phyloP scores from a whole-genome alignment of 257 asterid genomes.

The Plantago elongata region DNA sequence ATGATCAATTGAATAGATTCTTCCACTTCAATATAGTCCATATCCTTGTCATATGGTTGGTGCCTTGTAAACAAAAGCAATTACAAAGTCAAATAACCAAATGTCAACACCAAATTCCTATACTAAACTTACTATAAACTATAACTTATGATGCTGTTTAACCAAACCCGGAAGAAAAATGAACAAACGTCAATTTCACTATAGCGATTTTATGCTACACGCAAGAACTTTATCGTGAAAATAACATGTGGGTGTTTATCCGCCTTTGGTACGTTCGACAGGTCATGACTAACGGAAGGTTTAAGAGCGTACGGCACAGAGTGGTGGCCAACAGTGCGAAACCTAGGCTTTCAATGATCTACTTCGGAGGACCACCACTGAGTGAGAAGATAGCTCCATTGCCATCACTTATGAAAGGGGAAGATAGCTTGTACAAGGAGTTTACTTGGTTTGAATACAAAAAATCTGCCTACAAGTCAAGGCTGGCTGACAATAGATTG shows the following conservation, averaged over 20 bases:
- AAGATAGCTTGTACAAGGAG: slow-evolving; percentile 59
- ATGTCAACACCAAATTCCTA: no score
- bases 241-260: background rate
- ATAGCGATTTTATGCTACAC: background rate
- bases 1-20: slow-evolving; percentile 13
- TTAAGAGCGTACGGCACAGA: slow-evolving; percentile 50
- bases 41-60: background rate
- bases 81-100: background rate
- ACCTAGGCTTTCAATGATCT: slow-evolving; percentile 58
- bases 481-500: slow-evolving; percentile 54
- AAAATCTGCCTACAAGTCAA: slow-evolving; percentile 41
- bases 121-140: no score
- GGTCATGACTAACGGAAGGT: slow-evolving; percentile 65
- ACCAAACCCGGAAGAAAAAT: no score
- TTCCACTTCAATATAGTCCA: background rate
- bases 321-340: slow-evolving; percentile 42
- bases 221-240: background rate
- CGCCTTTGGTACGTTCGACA: slow-evolving; percentile 15
- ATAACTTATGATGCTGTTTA: no score
- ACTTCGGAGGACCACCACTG: slow-evolving; percentile 66
- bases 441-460: slow-evolving; percentile 68
- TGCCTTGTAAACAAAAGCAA: background rate
- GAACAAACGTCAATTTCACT: no score
- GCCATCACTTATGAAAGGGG: slow-evolving; percentile 48
- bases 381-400: slow-evolving; percentile 61